Conservation (phyloP, 2,329 filamentous ascomycete species). For the Arthrobotrys conoides region DNA sequence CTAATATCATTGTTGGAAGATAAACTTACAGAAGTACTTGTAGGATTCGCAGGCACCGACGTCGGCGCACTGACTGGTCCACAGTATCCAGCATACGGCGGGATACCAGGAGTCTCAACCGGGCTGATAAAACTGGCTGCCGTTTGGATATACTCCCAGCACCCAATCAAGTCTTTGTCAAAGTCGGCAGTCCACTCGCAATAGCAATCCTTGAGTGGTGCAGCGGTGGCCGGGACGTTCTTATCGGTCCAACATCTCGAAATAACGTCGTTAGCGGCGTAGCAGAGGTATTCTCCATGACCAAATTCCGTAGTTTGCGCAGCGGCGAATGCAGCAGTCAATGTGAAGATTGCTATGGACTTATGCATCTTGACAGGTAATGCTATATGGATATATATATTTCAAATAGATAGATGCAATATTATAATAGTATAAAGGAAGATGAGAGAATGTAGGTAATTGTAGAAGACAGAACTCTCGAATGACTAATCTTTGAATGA, state of each 20-base stretch:
- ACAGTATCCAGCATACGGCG: constrained; percentile 39
- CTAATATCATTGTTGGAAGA: neutral
- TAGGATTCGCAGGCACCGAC: constrained; percentile 6
- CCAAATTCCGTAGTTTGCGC: constrained; percentile 27
- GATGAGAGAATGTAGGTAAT: neutral
- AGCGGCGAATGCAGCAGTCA: constrained; percentile 1
- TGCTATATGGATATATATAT: too few relatives aligned
- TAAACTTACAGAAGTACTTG: constrained; percentile 12
- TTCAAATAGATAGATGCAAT: neutral
- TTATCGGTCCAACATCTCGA: constrained; percentile 40
- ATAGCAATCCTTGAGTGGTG: constrained; percentile 34
- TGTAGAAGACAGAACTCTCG: neutral
- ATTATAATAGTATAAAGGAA: neutral
- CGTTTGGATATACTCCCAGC: constrained; percentile 44
- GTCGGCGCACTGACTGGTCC: constrained; percentile 22
- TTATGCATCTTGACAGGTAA: constrained; percentile 21
- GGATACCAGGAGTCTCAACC: constrained; percentile 31
- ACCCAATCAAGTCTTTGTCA: constrained; percentile 33
- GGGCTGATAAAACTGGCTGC: constrained; percentile 36
- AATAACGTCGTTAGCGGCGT: constrained; percentile 29
- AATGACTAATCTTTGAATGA: neutral
- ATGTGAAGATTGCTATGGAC: neutral
- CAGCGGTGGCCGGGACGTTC: constrained; percentile 25
- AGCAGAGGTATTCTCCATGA: constrained; percentile 40
- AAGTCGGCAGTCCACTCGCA: constrained; percentile 43